Evolutionary conservation across 1,139 yeast genomes (phyloP), one percentile per base, ranked within the genome.

Genomic region (Suhomyces maxii): DNA sequence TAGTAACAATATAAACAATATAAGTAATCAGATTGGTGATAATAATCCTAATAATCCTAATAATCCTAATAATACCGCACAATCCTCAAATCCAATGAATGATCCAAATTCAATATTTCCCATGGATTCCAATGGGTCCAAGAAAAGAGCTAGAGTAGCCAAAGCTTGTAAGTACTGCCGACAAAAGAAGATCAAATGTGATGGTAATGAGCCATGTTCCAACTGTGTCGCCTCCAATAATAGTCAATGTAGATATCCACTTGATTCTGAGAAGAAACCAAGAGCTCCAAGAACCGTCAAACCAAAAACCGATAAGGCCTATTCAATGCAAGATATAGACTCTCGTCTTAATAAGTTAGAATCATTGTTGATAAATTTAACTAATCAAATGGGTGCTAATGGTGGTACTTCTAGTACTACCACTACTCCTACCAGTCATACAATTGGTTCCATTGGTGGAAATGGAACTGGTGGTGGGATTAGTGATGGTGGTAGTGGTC

Each of bases 101-200:
- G 23, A 18, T 18, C 4, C 23, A 18, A 4, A 18, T 18, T 18
- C 23, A 18, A 18, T 18, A 6, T 18, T 18, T 18, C 23, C 23
- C 6, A 18, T 18, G 23, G 23, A 18, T 18, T 18, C 23, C 23
- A 18, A 18, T 18, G 23, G 23, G 9, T 25, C 42, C 33, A 45
- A 48, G 38, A 46, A 45, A 37, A 50, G 64, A 9, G 55, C 55
- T 34, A 50, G 64, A 14, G 56, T 58, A 26, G 53, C 55, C 23
- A 55, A 50, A 34, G 66, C 66, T 8, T 64, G 69, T 46, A 61
- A 58, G 41, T 45, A 46, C 12, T 64, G 69, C 43, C 59, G 69
- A 8, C 54, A 53, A 42, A 57, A 57, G 48, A 64, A 64, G 48
- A 60, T 58, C 43, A 55, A 58, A 36, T 64, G 69, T 45, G 63